These are phyloP conservation scores for Amanita brunnescens DNA, from an alignment of 768 basidiomycete species.

Conservation along the genomic window DNA sequence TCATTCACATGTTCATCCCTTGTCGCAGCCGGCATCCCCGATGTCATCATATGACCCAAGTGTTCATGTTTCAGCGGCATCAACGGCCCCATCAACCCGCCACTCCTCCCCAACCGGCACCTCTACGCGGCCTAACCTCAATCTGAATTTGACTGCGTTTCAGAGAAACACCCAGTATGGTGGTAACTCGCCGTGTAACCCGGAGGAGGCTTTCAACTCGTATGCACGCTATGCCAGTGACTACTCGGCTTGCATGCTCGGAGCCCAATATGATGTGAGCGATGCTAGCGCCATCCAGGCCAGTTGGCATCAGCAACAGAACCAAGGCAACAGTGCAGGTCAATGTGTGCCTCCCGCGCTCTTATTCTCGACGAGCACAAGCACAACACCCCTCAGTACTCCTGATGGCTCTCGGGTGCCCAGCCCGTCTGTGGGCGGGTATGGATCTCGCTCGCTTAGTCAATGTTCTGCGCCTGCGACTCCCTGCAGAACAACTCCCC, in stretches of 20 bases:
- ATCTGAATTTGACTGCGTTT: constrained; percentile 19
- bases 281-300: constrained; percentile 23
- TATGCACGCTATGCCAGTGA: constrained; percentile 59
- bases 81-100: constrained; percentile 24
- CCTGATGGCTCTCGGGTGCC: constrained; percentile 38
- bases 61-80: constrained; percentile 3
- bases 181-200: constrained; percentile 19
- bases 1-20: constrained; percentile 20
- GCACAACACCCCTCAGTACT: constrained; percentile 36
- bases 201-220: constrained; percentile 56
- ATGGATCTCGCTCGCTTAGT: constrained; percentile 3
- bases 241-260: constrained; percentile 56
- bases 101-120: constrained; percentile 23
- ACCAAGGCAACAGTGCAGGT: constrained; percentile 21
- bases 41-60: constrained; percentile 31
- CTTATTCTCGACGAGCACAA: constrained; percentile 35
- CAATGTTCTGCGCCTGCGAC: constrained; percentile 7
- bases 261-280: constrained; percentile 35
- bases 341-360: constrained; percentile 58
- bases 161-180: constrained; percentile 6
- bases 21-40: constrained; percentile 38
- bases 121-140: constrained; percentile 9
- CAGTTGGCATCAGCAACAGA: constrained; percentile 15
- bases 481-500: constrained; percentile 3
- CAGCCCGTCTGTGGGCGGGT: constrained; percentile 13